phyloP scores from a whole-genome alignment of 257 asterid species.

The Linderniella brevidens region DNA sequence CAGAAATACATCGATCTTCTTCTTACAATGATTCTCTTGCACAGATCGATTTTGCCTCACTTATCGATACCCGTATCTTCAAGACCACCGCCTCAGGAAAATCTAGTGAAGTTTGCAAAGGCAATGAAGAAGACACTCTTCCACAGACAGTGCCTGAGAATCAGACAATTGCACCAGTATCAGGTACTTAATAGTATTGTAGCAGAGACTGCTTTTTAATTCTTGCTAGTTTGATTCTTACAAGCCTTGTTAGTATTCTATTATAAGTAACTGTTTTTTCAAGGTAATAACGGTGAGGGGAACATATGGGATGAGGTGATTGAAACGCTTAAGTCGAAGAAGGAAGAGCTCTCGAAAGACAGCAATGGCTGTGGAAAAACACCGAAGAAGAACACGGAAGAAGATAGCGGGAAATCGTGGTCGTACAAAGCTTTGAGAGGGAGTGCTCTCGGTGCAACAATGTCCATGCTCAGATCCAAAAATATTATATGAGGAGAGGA shows the following conservation, averaged over 20 bases:
- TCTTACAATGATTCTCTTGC: constrained; percentile 1
- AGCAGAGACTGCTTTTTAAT: constrained; percentile 1
- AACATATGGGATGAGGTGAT: constrained; percentile 60
- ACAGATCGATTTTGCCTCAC: constrained; percentile 64
- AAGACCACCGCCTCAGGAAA: constrained; percentile 23
- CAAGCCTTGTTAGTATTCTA: too few relatives aligned
- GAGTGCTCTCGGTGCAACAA: constrained; percentile 57
- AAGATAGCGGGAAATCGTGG: constrained; percentile 27
- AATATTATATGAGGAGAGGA: constrained; percentile 18
- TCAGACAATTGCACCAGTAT: constrained; percentile 14
- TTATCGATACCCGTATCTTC: constrained; percentile 53
- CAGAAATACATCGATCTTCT: not conserved
- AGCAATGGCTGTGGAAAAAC: constrained; percentile 26
- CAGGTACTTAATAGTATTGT: constrained; percentile 15
- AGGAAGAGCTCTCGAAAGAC: constrained; percentile 32
- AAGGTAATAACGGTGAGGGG: constrained; percentile 27
- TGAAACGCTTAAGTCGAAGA: constrained; percentile 40
- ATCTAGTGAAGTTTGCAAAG: too few relatives aligned
- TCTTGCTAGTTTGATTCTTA: not conserved
- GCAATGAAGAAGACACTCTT: not conserved
- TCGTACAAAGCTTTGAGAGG: constrained; percentile 49
- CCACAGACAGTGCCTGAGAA: constrained; percentile 14
- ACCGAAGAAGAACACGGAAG: constrained; percentile 19
- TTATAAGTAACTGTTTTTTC: too few relatives aligned
- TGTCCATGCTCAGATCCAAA: constrained; percentile 54